Percentiles rank a stretch among this genome's conserved stretches.
phyloP scores from a whole-genome alignment of 208 protist species.

The Acanthamoeba lenticulata region DNA sequence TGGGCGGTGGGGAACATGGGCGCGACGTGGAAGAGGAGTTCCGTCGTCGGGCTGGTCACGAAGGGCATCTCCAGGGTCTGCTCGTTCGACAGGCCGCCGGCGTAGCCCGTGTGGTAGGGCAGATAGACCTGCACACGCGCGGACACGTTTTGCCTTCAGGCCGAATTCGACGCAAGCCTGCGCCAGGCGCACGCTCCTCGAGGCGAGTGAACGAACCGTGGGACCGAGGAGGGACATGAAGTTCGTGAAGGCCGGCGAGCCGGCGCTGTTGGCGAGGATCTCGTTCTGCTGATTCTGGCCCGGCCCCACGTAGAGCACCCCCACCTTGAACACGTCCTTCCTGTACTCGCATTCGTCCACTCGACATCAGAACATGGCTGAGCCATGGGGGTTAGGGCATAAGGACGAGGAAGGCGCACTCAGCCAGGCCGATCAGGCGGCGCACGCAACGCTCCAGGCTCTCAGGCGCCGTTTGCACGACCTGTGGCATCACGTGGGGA shows the following conservation, averaged over 20 bases:
- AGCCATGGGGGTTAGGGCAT: neutral
- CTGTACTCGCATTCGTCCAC: neutral
- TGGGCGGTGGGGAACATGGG: conserved; percentile 10
- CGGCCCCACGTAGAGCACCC: neutral
- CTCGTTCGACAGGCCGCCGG: neutral
- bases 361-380: neutral
- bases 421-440: neutral
- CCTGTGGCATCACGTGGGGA: neutral
- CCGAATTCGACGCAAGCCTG: neutral
- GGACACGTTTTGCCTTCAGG: neutral
- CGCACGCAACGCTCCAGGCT: neutral
- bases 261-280: neutral
- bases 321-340: conserved; percentile 39
- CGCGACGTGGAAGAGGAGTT: conserved; percentile 33
- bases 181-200: neutral
- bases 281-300: neutral
- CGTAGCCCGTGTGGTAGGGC: conserved; percentile 1
- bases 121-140: neutral
- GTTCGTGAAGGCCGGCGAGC: neutral
- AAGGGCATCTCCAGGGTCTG: neutral
- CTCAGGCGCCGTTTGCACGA: neutral
- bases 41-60: neutral
- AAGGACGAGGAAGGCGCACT: neutral
- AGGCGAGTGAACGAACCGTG: neutral
- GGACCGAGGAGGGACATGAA: neutral